These are phyloP conservation scores for Phytopythium ostracodes DNA, from an alignment of 352 stramenopile species.

Conservation along the genomic window DNA sequence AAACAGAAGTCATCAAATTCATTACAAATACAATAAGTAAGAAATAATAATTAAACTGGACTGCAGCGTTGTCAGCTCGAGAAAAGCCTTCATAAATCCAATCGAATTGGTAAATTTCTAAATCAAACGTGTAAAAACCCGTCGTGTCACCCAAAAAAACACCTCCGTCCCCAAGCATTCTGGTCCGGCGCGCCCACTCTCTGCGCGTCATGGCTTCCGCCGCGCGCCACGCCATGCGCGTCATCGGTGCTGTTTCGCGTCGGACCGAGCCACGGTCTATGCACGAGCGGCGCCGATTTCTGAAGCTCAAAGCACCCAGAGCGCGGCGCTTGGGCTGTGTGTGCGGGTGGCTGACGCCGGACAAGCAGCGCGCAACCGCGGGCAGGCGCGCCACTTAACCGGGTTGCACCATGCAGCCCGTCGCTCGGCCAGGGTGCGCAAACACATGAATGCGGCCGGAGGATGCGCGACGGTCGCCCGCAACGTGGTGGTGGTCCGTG, in stretches of 20 bases:
- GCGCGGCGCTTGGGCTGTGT: not conserved
- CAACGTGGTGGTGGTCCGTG: not conserved
- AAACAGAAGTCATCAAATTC: no score
- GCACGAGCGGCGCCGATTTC: not conserved
- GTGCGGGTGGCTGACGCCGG: not conserved
- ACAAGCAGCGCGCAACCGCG: not conserved
- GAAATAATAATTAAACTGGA: not conserved
- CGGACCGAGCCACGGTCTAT: not conserved
- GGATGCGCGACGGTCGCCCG: not conserved
- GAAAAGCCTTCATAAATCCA: no score
- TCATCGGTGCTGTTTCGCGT: not conserved
- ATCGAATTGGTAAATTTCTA: no score
- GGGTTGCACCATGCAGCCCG: not conserved
- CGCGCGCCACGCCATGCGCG: not conserved
- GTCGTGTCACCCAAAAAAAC: no score
- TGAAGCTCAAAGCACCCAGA: not conserved
- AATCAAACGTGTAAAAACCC: not conserved
- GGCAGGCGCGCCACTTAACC: not conserved
- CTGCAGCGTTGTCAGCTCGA: not conserved
- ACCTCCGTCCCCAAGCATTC: not conserved
- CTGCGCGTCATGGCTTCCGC: not conserved
- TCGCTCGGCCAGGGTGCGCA: slow-evolving; percentile 1
- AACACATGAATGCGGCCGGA: not conserved
- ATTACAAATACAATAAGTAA: no score
- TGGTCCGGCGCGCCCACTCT: not conserved